Conservation (phyloP, 163 green algal genomes). For the Prototheca wickerhamii region DNA sequence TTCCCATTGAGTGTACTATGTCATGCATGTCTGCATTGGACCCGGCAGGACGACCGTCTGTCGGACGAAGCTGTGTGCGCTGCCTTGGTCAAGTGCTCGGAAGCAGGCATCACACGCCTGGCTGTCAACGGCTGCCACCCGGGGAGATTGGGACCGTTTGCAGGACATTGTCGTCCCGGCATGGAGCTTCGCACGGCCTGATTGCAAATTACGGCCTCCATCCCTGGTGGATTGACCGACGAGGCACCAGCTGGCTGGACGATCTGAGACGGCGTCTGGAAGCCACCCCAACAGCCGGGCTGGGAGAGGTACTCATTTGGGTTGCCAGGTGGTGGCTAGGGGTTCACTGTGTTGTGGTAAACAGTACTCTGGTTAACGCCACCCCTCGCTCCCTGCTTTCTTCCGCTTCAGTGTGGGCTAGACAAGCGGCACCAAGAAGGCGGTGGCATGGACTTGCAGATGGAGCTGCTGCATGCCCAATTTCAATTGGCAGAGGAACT, state of each 20-base stretch:
- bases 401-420: constrained; percentile 42
- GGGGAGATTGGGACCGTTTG: not conserved
- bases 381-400: too few species aligned
- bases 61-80: not conserved
- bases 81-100: not conserved
- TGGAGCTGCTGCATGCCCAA: constrained; percentile 26
- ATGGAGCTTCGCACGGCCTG: not conserved
- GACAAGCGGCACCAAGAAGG: constrained; percentile 13
- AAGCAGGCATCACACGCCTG: not conserved
- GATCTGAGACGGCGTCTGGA: not conserved
- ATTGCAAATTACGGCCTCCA: constrained; percentile 1
- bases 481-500: constrained; percentile 37
- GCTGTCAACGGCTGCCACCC: not conserved
- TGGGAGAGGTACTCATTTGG: not conserved
- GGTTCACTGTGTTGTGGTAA: not conserved
- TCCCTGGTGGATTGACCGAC: not conserved
- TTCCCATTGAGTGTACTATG: too few species aligned
- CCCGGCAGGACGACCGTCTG: not conserved
- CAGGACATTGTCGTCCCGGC: not conserved
- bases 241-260: not conserved
- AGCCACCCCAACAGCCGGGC: not conserved
- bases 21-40: not conserved
- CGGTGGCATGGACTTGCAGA: constrained; percentile 21
- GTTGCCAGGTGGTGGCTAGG: not conserved
- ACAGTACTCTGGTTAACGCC: too few species aligned